Conservation (phyloP, 176 grass and related monocot species). For the Dactylis glomerata region DNA sequence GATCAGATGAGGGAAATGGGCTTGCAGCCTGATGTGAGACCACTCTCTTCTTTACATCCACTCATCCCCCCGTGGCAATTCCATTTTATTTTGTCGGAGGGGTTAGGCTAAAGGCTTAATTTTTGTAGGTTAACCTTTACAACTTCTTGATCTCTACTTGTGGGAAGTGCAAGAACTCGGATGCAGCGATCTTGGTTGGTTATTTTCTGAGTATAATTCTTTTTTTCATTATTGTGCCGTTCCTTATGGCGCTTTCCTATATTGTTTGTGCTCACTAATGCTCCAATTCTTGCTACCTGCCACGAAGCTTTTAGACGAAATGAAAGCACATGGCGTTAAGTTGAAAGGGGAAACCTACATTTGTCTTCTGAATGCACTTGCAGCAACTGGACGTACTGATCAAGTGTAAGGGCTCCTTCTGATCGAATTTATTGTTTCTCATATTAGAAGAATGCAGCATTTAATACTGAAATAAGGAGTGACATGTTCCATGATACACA, state of each 20-base stretch:
- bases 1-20: slow-evolving; percentile 97
- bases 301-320: slow-evolving; percentile 95
- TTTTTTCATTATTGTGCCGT: background rate
- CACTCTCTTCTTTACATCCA: slow-evolving; percentile 18
- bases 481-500: background rate
- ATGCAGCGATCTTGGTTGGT: slow-evolving; percentile 79
- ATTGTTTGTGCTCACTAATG: background rate
- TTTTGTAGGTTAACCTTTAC: slow-evolving; percentile 95
- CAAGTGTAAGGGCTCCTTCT: slow-evolving; percentile 68
- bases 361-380: slow-evolving; percentile 89
- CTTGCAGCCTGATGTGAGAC: slow-evolving; percentile 75
- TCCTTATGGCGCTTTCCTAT: background rate
- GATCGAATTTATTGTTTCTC: background rate
- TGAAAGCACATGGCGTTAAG: slow-evolving; percentile 84
- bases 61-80: background rate
- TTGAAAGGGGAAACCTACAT: slow-evolving; percentile 94
- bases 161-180: slow-evolving; percentile 87
- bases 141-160: slow-evolving; percentile 95
- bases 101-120: slow-evolving; percentile 18
- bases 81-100: background rate
- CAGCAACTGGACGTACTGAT: slow-evolving; percentile 69
- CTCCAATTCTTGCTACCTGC: slow-evolving; percentile 18
- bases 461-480: background rate
- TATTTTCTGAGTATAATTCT: slow-evolving; percentile 6
- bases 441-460: background rate